phyloP scores from a whole-genome alignment of 1,139 yeast species.

The Taphrina wiesneri region DNA sequence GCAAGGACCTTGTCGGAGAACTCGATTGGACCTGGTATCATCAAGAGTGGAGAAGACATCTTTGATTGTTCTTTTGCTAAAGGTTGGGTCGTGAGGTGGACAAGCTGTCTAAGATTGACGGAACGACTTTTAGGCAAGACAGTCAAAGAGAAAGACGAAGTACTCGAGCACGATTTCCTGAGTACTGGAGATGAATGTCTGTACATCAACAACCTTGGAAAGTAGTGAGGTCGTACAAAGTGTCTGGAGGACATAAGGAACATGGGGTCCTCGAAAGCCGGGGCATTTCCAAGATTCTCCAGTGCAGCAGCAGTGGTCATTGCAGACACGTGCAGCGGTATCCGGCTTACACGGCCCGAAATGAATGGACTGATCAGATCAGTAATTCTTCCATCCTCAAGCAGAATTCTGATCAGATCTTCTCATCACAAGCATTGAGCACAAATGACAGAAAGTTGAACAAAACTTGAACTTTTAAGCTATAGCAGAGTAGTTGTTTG shows the following conservation, averaged over 20 bases:
- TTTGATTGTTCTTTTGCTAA: neutral
- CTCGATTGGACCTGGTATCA: conserved; percentile 75
- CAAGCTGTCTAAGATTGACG: neutral
- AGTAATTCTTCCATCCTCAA: neutral
- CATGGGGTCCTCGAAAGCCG: neutral
- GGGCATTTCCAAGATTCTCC: neutral
- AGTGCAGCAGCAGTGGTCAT: neutral
- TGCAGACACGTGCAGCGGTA: neutral
- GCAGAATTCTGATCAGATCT: too few species aligned
- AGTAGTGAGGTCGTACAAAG: neutral
- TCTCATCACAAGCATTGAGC: too few species aligned
- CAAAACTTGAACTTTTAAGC: too few species aligned
- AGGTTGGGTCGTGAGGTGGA: neutral
- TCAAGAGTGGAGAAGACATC: conserved; percentile 26
- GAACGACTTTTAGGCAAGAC: neutral
- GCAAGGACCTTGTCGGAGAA: conserved; percentile 76
- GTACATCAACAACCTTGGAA: too few species aligned
- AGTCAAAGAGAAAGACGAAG: neutral
- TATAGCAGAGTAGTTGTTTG: too few species aligned
- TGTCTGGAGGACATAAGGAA: neutral
- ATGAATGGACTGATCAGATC: neutral
- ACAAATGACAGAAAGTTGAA: too few species aligned
- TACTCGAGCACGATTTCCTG: neutral
- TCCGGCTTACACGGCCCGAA: neutral
- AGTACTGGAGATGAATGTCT: neutral